Percentiles rank a stretch among this genome's conserved stretches.
Conservation (phyloP, 2,329 filamentous ascomycete genomes). For the Penicillium brevicompactum region DNA sequence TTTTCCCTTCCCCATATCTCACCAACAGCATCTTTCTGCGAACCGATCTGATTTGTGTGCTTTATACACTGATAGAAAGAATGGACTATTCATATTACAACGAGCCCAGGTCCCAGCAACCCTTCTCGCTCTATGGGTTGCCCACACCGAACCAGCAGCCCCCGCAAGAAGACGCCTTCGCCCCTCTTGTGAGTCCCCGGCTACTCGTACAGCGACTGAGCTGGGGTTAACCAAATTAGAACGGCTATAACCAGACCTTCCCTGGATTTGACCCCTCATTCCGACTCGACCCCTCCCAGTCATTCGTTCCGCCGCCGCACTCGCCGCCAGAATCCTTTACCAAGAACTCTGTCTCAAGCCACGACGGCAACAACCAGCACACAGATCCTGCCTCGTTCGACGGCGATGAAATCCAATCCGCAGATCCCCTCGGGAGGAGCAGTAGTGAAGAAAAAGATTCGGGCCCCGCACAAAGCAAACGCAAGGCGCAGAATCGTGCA, state of each 20-base stretch:
- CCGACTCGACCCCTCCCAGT: constrained; percentile 33
- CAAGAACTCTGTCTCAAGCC: constrained; percentile 36
- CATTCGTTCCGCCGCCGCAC: constrained; percentile 37
- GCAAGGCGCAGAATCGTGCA: constrained; percentile 72
- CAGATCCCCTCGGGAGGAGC: constrained; percentile 42
- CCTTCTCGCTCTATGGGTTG: constrained; percentile 54
- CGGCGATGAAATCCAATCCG: constrained; percentile 28
- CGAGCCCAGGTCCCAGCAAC: constrained; percentile 38
- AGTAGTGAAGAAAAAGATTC: constrained; percentile 58
- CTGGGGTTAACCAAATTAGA: constrained; percentile 18
- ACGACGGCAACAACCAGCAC: constrained; percentile 25
- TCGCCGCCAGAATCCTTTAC: constrained; percentile 40
- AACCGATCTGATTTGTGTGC: neutral
- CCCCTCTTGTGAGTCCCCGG: neutral
- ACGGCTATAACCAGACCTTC: constrained; percentile 41
- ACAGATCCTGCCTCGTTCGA: constrained; percentile 32
- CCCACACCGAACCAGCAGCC: constrained; percentile 44
- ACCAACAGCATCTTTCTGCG: neutral
- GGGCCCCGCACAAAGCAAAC: constrained; percentile 58
- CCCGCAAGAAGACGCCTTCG: constrained; percentile 41
- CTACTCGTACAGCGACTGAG: neutral
- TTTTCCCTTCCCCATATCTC: neutral
- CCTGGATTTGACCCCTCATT: constrained; percentile 43
- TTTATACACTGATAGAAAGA: neutral
- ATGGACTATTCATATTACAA: constrained; percentile 63